Conservation (phyloP, 2,329 filamentous ascomycete genomes). For the Colletotrichum euphorbiae region DNA sequence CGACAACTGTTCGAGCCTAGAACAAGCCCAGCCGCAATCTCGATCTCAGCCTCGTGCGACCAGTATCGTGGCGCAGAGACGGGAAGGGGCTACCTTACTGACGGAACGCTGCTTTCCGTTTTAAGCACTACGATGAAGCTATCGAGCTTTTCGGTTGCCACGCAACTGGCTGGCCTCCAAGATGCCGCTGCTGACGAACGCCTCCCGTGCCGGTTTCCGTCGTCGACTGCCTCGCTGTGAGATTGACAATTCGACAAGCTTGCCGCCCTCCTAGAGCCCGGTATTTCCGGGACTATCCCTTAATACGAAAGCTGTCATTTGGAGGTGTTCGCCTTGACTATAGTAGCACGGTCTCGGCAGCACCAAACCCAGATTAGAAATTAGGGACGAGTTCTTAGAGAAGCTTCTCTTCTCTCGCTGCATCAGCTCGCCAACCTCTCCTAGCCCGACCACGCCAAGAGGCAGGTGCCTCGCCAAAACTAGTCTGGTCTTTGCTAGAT, state of each 20-base stretch:
- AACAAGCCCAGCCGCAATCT: constrained; percentile 10
- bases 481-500: neutral
- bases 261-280: neutral
- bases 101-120: neutral
- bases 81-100: neutral
- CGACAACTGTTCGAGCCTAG: neutral
- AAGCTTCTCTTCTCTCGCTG: neutral
- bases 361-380: constrained; percentile 15
- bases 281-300: neutral
- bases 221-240: neutral
- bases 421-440: constrained; percentile 7
- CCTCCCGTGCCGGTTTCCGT: neutral
- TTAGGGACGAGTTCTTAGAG: constrained; percentile 10
- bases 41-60: constrained; percentile 25
- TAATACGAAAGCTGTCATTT: neutral
- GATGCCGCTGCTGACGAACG: neutral
- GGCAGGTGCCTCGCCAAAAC: neutral
- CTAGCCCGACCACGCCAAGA: neutral
- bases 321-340: neutral
- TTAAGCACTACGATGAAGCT: neutral
- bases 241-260: neutral
- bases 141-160: neutral
- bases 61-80: neutral
- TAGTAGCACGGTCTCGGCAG: neutral
- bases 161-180: neutral